Evolutionary conservation across 2,329 filamentous ascomycete species (phyloP).

Genomic region (Penicillium sumatraense): DNA sequence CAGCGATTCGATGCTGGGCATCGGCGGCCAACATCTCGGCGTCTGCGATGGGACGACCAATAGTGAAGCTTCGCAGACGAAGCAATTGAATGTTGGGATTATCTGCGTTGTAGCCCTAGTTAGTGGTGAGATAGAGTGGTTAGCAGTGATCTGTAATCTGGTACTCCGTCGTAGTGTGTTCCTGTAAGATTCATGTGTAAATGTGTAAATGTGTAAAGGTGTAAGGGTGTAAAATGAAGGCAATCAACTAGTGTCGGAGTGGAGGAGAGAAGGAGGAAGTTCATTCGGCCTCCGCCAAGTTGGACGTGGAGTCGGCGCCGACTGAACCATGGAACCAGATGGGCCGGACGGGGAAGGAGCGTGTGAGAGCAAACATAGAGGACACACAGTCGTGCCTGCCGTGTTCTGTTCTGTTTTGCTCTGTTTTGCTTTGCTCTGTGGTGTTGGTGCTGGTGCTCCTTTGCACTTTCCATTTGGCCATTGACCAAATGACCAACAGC

Average conservation of each 20-base stretch:
- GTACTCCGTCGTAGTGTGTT: too few relatives aligned
- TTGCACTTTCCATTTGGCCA: background rate
- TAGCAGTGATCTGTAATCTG: too few relatives aligned
- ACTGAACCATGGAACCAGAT: constrained; percentile 46
- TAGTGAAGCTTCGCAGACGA: constrained; percentile 77
- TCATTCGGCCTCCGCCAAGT: background rate
- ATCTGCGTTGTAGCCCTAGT: constrained; percentile 74
- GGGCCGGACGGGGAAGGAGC: constrained; percentile 28
- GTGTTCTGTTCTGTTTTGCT: background rate
- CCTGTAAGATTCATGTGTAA: background rate
- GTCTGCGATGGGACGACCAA: constrained; percentile 70
- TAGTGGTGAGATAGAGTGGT: too few relatives aligned
- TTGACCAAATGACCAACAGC: too few relatives aligned
- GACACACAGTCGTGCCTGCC: constrained; percentile 2
- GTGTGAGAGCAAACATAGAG: too few relatives aligned
- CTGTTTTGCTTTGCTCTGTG: background rate
- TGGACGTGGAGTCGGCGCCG: constrained; percentile 23
- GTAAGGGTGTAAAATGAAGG: background rate
- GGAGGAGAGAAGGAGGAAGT: background rate
- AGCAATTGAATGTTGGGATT: constrained; percentile 81
- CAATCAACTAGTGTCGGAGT: too few relatives aligned
- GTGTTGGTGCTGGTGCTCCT: background rate
- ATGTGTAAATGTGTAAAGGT: background rate
- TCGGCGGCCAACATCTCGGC: constrained; percentile 64
- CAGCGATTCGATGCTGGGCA: constrained; percentile 67